Evolutionary conservation across 202 grass and related monocot genomes (phyloP).

Genomic region (Setaria viridis): DNA sequence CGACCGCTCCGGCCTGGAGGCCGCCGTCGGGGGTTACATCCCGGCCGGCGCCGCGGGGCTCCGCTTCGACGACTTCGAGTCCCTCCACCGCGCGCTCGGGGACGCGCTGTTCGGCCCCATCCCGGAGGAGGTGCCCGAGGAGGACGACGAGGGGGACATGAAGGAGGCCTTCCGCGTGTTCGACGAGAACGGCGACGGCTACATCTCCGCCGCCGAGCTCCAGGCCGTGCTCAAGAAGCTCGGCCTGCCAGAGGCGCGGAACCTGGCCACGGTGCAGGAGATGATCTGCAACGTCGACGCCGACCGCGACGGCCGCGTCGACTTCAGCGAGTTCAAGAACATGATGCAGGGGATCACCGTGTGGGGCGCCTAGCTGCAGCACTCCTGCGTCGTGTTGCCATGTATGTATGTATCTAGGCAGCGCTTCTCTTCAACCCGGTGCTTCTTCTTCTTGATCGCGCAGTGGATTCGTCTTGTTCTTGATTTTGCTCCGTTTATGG

Average conservation of each 20-base stretch:
- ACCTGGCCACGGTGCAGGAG: slow-evolving; percentile 62
- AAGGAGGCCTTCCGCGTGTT: slow-evolving; percentile 87
- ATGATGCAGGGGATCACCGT: slow-evolving; percentile 90
- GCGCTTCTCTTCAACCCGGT: neutral
- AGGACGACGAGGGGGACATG: slow-evolving; percentile 68
- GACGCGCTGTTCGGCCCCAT: slow-evolving; percentile 67
- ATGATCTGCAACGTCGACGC: slow-evolving; percentile 86
- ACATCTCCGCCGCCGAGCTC: slow-evolving; percentile 78
- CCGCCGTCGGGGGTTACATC: slow-evolving; percentile 66
- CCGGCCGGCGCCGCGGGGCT: slow-evolving; percentile 59
- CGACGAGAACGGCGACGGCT: slow-evolving; percentile 86
- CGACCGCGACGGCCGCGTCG: slow-evolving; percentile 70
- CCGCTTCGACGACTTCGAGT: slow-evolving; percentile 68
- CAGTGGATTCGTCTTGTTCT: slow-evolving; percentile 31
- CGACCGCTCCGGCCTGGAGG: slow-evolving; percentile 52
- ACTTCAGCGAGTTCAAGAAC: slow-evolving; percentile 83
- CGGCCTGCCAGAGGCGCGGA: slow-evolving; percentile 65
- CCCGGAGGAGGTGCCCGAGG: slow-evolving; percentile 1
- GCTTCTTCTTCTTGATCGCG: slow-evolving; percentile 17
- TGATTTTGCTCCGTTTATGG: slow-evolving; percentile 25
- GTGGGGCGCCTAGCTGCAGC: slow-evolving; percentile 56
- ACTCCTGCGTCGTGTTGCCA: neutral
- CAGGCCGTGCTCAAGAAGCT: slow-evolving; percentile 83
- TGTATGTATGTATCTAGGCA: slow-evolving; percentile 62
- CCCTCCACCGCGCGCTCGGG: slow-evolving; percentile 76